Evolutionary conservation across 1,284 basidiomycete genomes (phyloP).

Genomic region (Pterulicium gracile): DNA sequence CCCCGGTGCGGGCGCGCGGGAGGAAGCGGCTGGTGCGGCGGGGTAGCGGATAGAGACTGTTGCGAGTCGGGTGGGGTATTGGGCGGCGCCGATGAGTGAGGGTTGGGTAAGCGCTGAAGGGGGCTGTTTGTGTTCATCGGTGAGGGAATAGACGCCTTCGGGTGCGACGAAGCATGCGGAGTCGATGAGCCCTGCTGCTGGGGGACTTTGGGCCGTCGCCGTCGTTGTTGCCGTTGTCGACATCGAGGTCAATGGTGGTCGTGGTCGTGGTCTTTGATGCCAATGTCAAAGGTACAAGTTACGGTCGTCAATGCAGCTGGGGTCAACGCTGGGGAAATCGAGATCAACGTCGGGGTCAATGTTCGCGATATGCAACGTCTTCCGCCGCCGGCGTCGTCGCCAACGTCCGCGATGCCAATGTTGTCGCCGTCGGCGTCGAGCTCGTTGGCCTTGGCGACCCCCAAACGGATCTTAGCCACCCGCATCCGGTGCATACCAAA

Average conservation of each 20-base stretch:
- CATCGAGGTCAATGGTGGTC: not conserved
- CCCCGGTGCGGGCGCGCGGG: constrained; percentile 38
- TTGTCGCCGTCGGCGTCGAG: no score
- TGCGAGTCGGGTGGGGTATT: constrained; percentile 54
- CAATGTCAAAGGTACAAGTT: no score
- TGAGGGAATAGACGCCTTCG: constrained; percentile 77
- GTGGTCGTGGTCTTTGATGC: not conserved
- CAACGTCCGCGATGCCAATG: not conserved
- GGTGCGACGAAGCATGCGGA: constrained; percentile 76
- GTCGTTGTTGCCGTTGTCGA: constrained; percentile 4
- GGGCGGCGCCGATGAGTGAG: constrained; percentile 31
- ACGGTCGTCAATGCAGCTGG: no score
- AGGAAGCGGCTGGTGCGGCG: constrained; percentile 26
- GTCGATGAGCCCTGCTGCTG: constrained; percentile 65
- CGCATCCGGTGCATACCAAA: constrained; percentile 18
- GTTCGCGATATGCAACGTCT: not conserved
- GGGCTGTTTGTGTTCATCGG: constrained; percentile 61
- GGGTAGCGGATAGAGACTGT: constrained; percentile 55
- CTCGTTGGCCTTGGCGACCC: no score
- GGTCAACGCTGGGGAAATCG: no score
- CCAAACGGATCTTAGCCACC: constrained; percentile 29
- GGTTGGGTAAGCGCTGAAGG: constrained; percentile 38
- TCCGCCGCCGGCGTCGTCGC: not conserved
- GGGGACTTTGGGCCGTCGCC: no score
- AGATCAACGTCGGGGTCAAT: no score